phyloP scores from a whole-genome alignment of 2,329 filamentous ascomycete genomes.

The Graphilbum sp. region DNA sequence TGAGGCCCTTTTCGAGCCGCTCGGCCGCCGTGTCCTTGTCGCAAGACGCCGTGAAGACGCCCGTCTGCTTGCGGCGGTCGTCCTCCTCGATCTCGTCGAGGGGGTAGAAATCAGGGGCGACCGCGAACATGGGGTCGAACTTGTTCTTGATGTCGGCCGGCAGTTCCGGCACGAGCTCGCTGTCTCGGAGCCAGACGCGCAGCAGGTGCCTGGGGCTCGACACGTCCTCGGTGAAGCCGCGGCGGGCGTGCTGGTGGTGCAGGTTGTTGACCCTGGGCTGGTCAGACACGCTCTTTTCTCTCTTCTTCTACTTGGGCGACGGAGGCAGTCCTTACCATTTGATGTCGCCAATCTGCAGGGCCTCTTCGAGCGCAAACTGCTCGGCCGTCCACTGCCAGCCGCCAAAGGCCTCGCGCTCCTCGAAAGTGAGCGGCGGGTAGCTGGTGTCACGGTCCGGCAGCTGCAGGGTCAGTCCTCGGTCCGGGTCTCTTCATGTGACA shows the following conservation, averaged over 20 bases:
- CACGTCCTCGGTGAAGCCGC: not conserved
- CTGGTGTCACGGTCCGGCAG: not conserved
- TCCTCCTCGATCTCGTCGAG: constrained; percentile 1
- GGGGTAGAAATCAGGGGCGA: not conserved
- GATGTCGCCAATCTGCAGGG: not conserved
- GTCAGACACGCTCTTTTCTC: not conserved
- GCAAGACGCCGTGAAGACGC: not conserved
- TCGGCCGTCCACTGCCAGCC: constrained; percentile 1
- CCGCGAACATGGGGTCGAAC: not conserved
- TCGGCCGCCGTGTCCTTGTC: not conserved
- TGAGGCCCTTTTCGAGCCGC: not conserved
- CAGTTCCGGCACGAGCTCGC: not conserved
- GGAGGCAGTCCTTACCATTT: not conserved
- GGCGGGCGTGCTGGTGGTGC: not conserved
- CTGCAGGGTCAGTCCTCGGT: not conserved
- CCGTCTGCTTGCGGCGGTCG: not conserved
- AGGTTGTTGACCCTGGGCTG: not conserved
- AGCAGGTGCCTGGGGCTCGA: not conserved
- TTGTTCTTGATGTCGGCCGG: not conserved
- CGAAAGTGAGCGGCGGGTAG: not conserved
- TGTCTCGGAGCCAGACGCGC: not conserved
- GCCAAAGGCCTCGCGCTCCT: constrained; percentile 1
- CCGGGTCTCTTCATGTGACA: not conserved
- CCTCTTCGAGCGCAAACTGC: not conserved
- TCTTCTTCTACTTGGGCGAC: not conserved